Percentiles rank a stretch among this genome's conserved stretches.
Evolutionary conservation across 768 basidiomycete species (phyloP).

Genomic region (Russula sp.): DNA sequence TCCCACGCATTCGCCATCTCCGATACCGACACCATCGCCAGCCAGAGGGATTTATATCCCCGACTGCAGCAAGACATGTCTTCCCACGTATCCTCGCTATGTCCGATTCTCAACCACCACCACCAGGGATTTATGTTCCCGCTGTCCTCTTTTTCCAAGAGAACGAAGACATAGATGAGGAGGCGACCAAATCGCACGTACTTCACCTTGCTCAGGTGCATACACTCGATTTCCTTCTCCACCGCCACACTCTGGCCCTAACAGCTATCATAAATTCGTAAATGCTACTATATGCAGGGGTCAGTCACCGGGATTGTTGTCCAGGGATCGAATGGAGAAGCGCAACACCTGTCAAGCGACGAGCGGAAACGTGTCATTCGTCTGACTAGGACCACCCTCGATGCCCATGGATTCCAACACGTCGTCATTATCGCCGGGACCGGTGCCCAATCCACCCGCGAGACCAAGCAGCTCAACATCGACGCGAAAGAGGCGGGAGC

Average conservation of each 20-base stretch:
- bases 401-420: conserved; percentile 65
- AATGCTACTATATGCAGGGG: conserved; percentile 44
- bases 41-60: too few relatives aligned
- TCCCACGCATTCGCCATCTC: too few relatives aligned
- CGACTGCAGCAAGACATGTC: not conserved
- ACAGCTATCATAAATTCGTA: conserved; percentile 4
- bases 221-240: conserved; percentile 12
- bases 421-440: conserved; percentile 78
- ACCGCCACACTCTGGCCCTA: conserved; percentile 12
- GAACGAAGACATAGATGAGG: conserved; percentile 67
- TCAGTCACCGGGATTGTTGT: conserved; percentile 71
- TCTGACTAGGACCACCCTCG: conserved; percentile 66
- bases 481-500: conserved; percentile 85
- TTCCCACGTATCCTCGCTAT: conserved; percentile 15
- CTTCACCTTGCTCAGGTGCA: conserved; percentile 67
- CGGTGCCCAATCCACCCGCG: conserved; percentile 74
- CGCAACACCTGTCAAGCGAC: conserved; percentile 69
- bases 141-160: conserved; percentile 71
- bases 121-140: conserved; percentile 72
- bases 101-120: conserved; percentile 43
- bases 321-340: conserved; percentile 74
- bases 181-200: conserved; percentile 64
- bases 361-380: conserved; percentile 63
- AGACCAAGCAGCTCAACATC: conserved; percentile 64
- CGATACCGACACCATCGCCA: too few relatives aligned